Base-by-base conservation (phyloP, 1,284 basidiomycete genomes). In the Ceratobasidium sp. region DNA sequence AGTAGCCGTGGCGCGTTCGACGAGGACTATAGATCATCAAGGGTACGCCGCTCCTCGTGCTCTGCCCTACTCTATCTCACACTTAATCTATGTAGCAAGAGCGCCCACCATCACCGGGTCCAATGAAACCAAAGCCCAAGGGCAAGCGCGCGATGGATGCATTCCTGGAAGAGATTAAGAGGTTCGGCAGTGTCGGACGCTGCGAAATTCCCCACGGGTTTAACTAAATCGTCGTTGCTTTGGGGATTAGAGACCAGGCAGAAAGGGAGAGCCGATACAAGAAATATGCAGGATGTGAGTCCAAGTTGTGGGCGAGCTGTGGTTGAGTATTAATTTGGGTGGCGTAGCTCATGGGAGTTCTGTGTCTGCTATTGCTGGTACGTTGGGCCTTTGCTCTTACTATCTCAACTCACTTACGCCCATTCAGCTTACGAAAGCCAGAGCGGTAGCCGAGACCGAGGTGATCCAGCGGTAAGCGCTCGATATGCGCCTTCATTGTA, bases 81-180 rank as follows among this genome's bases (percentile, higher is more conserved):
- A n/a, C n/a, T 34, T 30, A 43, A 32, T 32, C 46, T 12, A 32
- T 67, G 72, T 23, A 45, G 34, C 39, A 73, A 89, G 65, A 72
- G 84, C 84, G 84, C 0, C 82, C 87, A 0, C 89, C 91, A 30
- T 87, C 89, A 2, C 78, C 84, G 1, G 76, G 78, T 60, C 82
- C 79, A 26, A 84, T 88, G 0, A 92, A 87, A 77, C 89, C 91
- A 0, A 95, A 92, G 77, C 89, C 91, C 0, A 95, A 92, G 79
- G 96, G 96, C 6, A 96, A 94, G 79, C 88, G 95, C 57, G 93
- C 92, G 0, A 97, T 97, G 93, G 95, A 97, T 80, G 82, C 89
- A 1, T 98, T 97, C 79, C 83, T 97, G 57, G 93, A 96, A 77
- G 94, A 97, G 81, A 93, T 97, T 75, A 98, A 97, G 81, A 87